Evolutionary conservation across 1,284 basidiomycete species (phyloP), one percentile per base, ranked within the genome.

Genomic region (Irpex lacteus): DNA sequence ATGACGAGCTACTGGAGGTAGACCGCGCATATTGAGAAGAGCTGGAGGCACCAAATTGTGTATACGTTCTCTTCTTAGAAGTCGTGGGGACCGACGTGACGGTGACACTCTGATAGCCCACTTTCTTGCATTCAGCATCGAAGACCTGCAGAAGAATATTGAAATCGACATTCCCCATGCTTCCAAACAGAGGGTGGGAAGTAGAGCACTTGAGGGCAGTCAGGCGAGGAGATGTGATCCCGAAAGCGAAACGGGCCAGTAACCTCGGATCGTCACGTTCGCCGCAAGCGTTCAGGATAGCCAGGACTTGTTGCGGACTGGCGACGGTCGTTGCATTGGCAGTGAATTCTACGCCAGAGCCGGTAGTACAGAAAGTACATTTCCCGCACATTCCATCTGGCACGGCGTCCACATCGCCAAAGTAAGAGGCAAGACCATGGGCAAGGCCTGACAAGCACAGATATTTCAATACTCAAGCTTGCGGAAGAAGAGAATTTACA

Each of bases 211-310:
- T 81, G 55, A 74, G 69, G 13, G 72, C 73, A 4, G 80, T 80
- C 44, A 83, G 70, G 0, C 82, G 76, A 2, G 82, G 82, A 4
- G 80, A 81, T 0, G 78, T 77, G 63, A 83, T 77, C 2, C 82
- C 82, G 63, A 83, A 82, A 1, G 82, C 82, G 74, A 83, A 78
- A 13, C 82, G 79, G 4, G 82, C 81, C 11, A 83, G 73, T 37
- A 82, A 72, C 8, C 81, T 81, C 13, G 81, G 79, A 65, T 85
- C 83, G 67, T 85, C 82, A 40, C 82, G 80, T 58, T 80, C 81
- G 40, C 74, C 77, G 65, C 81, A 84, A 9, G 76, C 78, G 21
- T 67, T 65, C 21, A 83, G 73, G 60, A 84, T 81, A n/a, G 73
- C 74, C 40, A 70, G 63, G 61, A 82, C 70, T 54, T 76, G 71